Percentiles rank a stretch among this genome's conserved stretches.
Conservation (phyloP, 805 yeast species). For the Wickerhamomyces sydowiorum region DNA sequence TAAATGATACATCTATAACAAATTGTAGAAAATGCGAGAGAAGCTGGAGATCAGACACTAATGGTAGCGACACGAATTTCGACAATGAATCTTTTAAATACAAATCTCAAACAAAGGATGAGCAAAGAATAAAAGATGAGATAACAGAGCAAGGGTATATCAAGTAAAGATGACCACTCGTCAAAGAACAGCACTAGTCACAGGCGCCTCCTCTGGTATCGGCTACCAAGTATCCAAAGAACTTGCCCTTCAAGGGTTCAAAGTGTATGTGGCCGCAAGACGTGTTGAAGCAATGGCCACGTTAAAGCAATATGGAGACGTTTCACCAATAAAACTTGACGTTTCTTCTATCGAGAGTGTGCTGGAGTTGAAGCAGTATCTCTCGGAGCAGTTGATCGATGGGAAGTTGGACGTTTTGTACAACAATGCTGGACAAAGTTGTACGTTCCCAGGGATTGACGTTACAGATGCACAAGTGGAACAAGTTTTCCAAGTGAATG, state of each 20-base stretch:
- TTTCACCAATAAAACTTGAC: constrained; percentile 48
- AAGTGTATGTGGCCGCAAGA: constrained; percentile 72
- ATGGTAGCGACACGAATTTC: too few relatives aligned
- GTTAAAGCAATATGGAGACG: constrained; percentile 32
- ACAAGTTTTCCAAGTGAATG: constrained; percentile 59
- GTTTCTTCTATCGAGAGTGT: constrained; percentile 50
- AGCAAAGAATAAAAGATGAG: too few relatives aligned
- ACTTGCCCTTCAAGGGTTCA: constrained; percentile 44
- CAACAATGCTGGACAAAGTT: constrained; percentile 76
- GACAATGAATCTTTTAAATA: too few relatives aligned
- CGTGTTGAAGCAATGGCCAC: constrained; percentile 55
- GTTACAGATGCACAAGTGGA: constrained; percentile 47
- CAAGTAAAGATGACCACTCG: constrained; percentile 5
- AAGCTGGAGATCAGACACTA: too few relatives aligned
- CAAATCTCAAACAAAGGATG: too few relatives aligned
- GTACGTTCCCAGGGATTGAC: constrained; percentile 67
- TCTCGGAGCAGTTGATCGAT: constrained; percentile 35
- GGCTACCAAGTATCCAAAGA: constrained; percentile 45
- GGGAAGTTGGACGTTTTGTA: constrained; percentile 53
- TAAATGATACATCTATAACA: constrained; percentile 7
- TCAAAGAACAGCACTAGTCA: constrained; percentile 33
- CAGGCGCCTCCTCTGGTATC: constrained; percentile 55
- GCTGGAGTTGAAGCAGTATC: constrained; percentile 32
- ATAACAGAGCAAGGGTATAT: too few relatives aligned
- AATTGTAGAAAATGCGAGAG: too few relatives aligned